Conservation (phyloP, 1,139 yeast species). For the Magnusiomyces tetraspermus region DNA sequence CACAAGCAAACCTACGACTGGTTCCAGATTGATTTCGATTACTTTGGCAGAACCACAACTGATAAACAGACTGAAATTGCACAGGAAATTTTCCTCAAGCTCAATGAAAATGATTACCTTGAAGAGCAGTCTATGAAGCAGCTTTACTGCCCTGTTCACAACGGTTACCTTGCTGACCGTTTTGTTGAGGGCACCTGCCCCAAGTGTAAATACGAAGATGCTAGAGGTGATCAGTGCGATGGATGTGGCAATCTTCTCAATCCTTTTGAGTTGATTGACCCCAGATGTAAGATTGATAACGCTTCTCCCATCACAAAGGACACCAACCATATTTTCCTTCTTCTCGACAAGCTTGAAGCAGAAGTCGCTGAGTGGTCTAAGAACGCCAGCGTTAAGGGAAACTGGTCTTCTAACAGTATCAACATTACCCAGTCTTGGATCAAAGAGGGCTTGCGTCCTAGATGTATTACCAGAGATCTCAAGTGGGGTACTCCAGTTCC, state of each 20-base stretch:
- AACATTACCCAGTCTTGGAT: conserved; percentile 89
- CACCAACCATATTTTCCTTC: conserved; percentile 78
- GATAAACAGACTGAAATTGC: conserved; percentile 88
- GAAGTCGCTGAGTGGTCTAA: conserved; percentile 65
- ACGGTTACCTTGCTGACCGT: conserved; percentile 90
- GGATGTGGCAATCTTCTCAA: conserved; percentile 84
- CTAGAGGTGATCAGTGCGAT: conserved; percentile 99
- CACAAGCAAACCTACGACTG: conserved; percentile 90
- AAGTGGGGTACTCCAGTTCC: conserved; percentile 99
- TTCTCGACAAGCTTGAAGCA: conserved; percentile 73
- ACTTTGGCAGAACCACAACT: conserved; percentile 95
- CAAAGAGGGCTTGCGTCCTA: conserved; percentile 83
- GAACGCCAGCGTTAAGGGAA: conserved; percentile 57
- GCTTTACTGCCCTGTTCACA: conserved; percentile 80
- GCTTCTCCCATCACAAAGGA: conserved; percentile 69
- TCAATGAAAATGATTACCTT: conserved; percentile 62
- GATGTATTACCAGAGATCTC: conserved; percentile 95
- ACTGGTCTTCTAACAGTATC: conserved; percentile 86
- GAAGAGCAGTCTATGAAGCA: conserved; percentile 87
- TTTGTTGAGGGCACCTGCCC: conserved; percentile 98
- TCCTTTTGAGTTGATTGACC: conserved; percentile 86
- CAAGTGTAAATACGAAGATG: conserved; percentile 87
- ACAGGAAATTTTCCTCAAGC: conserved; percentile 76
- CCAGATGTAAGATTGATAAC: conserved; percentile 89
- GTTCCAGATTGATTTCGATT: conserved; percentile 92